phyloP scores from a whole-genome alignment of 305 asterid genomes.

The Fraxinus nigra region DNA sequence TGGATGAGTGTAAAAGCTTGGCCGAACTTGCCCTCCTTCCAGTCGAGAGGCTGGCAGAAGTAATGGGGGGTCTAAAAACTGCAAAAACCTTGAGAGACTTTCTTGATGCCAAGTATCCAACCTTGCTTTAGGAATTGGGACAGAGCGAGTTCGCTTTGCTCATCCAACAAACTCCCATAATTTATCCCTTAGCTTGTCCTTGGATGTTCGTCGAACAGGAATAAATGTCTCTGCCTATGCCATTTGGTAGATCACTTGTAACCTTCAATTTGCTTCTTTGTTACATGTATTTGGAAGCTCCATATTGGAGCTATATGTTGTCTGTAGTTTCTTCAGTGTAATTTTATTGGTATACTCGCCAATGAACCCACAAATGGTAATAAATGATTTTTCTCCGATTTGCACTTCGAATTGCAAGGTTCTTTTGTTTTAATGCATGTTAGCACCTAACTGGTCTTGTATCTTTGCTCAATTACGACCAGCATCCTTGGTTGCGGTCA shows the following conservation, averaged over 20 bases:
- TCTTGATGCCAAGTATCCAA: slow-evolving; percentile 94
- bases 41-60: slow-evolving; percentile 58
- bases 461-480: neutral
- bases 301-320: neutral
- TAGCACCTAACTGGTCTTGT: neutral
- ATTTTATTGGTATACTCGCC: neutral
- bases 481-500: neutral
- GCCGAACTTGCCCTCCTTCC: slow-evolving; percentile 83
- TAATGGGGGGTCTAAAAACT: slow-evolving; percentile 88
- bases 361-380: neutral
- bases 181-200: neutral
- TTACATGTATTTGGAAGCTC: slow-evolving; percentile 1
- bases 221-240: neutral
- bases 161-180: neutral
- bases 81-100: slow-evolving; percentile 89
- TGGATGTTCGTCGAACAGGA: neutral
- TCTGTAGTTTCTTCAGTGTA: neutral
- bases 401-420: neutral
- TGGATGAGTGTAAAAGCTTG: slow-evolving; percentile 77
- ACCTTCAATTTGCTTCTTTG: neutral
- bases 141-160: neutral
- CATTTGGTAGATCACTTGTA: neutral
- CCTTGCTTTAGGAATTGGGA: slow-evolving; percentile 50
- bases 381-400: neutral
- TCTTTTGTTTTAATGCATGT: neutral